A percentile compares a stretch with the other conserved stretches of the same genome.
Evolutionary conservation across 2,329 filamentous ascomycete genomes (phyloP).

Genomic region (Bimuria novae-zelandiae): DNA sequence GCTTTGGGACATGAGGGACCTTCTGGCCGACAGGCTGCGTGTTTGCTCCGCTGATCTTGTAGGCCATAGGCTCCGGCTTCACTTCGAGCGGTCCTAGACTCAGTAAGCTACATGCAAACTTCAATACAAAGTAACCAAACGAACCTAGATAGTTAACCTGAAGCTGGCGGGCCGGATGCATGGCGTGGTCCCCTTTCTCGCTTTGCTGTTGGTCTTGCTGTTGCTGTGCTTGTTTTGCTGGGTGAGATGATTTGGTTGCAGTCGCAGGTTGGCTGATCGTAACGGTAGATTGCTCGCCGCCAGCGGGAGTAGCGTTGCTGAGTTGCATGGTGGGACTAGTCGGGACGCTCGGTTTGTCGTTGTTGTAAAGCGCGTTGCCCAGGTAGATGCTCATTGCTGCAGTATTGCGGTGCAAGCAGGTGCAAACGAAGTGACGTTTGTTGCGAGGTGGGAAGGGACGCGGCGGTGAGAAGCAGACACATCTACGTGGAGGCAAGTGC

Average conservation of each 20-base stretch:
- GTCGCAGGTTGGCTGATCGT: not conserved
- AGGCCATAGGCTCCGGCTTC: not conserved
- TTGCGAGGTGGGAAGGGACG: not conserved
- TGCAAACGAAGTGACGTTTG: not conserved
- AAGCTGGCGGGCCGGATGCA: slow-evolving; percentile 4
- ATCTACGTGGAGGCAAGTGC: not conserved
- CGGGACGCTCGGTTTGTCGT: not conserved
- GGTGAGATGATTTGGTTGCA: not conserved
- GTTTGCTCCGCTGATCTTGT: not conserved
- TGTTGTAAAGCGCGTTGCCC: slow-evolving; percentile 5
- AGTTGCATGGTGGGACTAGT: not conserved
- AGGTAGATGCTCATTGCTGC: slow-evolving; percentile 5
- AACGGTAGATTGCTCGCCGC: not conserved
- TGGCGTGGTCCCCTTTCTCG: not conserved
- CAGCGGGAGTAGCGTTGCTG: not conserved
- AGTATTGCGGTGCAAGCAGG: not conserved
- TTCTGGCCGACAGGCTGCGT: not conserved
- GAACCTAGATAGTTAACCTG: slow-evolving; percentile 1
- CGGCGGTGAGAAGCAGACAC: not conserved
- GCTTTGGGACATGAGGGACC: not conserved
- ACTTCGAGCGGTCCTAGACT: not conserved
- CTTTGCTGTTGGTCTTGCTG: not conserved
- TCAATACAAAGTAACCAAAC: not conserved
- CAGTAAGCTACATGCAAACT: not conserved
- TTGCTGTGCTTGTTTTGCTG: not conserved